phyloP scores from a whole-genome alignment of 140 eudicot genomes.

The Erigeron philadelphicus region DNA sequence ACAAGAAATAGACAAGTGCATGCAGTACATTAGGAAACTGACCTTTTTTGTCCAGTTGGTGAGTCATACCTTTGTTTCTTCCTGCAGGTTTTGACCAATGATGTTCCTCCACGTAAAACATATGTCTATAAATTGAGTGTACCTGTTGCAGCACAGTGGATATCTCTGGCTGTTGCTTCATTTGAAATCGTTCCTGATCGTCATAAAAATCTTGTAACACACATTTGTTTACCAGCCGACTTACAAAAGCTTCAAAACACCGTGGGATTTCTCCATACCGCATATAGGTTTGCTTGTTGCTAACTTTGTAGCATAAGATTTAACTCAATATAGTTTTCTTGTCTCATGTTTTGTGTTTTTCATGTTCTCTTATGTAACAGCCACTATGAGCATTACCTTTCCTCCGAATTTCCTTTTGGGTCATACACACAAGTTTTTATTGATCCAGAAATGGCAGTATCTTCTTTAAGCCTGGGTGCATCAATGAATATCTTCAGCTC shows the following conservation, averaged over 20 bases:
- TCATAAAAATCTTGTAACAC: constrained; percentile 51
- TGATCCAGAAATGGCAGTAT: constrained; percentile 79
- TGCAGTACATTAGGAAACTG: background rate
- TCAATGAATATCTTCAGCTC: constrained; percentile 84
- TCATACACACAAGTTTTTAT: constrained; percentile 92
- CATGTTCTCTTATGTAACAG: constrained; percentile 45
- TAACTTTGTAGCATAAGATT: background rate
- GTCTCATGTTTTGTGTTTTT: constrained; percentile 13
- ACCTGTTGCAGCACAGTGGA: constrained; percentile 92
- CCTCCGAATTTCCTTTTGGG: constrained; percentile 84
- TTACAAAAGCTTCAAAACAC: constrained; percentile 64
- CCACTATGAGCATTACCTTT: constrained; percentile 81
- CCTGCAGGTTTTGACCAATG: constrained; percentile 78
- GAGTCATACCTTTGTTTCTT: constrained; percentile 11
- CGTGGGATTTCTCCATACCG: constrained; percentile 71
- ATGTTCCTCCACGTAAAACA: constrained; percentile 77
- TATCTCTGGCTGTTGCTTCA: constrained; percentile 86
- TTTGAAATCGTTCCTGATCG: constrained; percentile 80
- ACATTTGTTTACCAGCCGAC: constrained; percentile 69
- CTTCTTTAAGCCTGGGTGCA: constrained; percentile 75
- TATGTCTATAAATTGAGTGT: constrained; percentile 61
- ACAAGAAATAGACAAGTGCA: background rate
- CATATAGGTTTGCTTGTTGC: constrained; percentile 56
- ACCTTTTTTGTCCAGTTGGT: background rate
- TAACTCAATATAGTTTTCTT: background rate